These are phyloP conservation scores for Coemansia sp. DNA, from an alignment of 192 early-diverging fungal genomes.

Conservation along the genomic window DNA sequence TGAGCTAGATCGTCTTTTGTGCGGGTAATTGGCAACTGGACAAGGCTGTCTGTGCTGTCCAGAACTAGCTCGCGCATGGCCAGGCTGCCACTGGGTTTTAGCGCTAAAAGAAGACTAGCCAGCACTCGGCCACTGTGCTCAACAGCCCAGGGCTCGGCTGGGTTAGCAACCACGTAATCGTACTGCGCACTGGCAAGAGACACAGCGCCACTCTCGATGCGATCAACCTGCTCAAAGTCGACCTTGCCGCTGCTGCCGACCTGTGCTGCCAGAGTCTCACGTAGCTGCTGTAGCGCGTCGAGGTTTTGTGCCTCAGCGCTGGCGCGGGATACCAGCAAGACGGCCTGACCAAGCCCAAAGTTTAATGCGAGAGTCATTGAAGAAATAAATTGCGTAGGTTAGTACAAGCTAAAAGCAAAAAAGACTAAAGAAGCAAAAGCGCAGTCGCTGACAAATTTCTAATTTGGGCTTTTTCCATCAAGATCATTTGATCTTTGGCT, in stretches of 20 bases:
- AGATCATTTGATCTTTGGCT: not conserved
- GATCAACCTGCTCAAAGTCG: slow-evolving; percentile 84
- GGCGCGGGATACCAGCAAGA: slow-evolving; percentile 43
- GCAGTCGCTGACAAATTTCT: not conserved
- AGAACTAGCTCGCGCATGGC: slow-evolving; percentile 70
- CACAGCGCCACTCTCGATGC: slow-evolving; percentile 63
- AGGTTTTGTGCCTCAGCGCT: slow-evolving; percentile 32
- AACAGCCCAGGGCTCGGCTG: slow-evolving; percentile 57
- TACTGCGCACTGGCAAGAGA: slow-evolving; percentile 58
- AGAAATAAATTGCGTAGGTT: slow-evolving; percentile 1
- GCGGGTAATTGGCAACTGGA: slow-evolving; percentile 56
- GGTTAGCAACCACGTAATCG: slow-evolving; percentile 63
- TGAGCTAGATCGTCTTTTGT: slow-evolving; percentile 63
- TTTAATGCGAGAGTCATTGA: not conserved
- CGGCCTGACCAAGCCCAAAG: slow-evolving; percentile 19
- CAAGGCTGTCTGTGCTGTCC: slow-evolving; percentile 38
- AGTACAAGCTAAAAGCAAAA: not conserved
- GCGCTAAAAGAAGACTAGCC: slow-evolving; percentile 59
- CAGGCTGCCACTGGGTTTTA: slow-evolving; percentile 69
- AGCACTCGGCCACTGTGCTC: slow-evolving; percentile 67
- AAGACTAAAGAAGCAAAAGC: slow-evolving; percentile 1
- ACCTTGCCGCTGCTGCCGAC: slow-evolving; percentile 63
- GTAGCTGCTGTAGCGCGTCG: slow-evolving; percentile 43
- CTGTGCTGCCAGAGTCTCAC: slow-evolving; percentile 52
- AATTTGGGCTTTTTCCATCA: not conserved